Evolutionary conservation across 2,329 filamentous ascomycete species (phyloP).

Genomic region (Pestalotiopsis sp.): DNA sequence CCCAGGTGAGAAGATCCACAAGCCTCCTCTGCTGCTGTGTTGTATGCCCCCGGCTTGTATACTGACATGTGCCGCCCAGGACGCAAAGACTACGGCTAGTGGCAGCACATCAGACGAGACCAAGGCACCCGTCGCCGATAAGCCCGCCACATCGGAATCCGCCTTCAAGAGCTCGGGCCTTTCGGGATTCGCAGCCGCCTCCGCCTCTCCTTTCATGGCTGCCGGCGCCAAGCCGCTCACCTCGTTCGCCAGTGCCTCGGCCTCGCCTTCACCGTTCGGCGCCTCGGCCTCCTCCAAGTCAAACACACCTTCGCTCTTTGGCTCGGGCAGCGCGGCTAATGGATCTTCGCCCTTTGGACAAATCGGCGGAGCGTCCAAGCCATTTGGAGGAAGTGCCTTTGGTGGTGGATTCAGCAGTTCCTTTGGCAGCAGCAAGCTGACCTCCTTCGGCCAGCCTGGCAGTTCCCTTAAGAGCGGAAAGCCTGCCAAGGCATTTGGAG

Average conservation of each 20-base stretch:
- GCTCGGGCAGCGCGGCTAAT: constrained; percentile 34
- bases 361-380: constrained; percentile 25
- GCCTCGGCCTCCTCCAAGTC: constrained; percentile 37
- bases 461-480: constrained; percentile 59
- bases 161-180: constrained; percentile 64
- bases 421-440: constrained; percentile 51
- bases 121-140: constrained; percentile 20
- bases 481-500: constrained; percentile 75
- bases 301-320: constrained; percentile 53
- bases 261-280: constrained; percentile 40
- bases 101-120: constrained; percentile 18
- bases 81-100: constrained; percentile 16
- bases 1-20: constrained; percentile 31
- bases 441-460: constrained; percentile 72
- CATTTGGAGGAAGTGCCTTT: constrained; percentile 50
- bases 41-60: neutral
- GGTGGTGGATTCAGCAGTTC: constrained; percentile 43
- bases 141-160: constrained; percentile 42
- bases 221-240: constrained; percentile 28
- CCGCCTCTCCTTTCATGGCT: constrained; percentile 42
- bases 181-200: constrained; percentile 67
- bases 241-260: constrained; percentile 52
- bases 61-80: constrained; percentile 2
- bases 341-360: constrained; percentile 32
- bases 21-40: constrained; percentile 2